A percentile compares a stretch with the other conserved stretches of the same genome.
Conservation (phyloP, 306 rosid genomes). For the Neltuma alba region DNA sequence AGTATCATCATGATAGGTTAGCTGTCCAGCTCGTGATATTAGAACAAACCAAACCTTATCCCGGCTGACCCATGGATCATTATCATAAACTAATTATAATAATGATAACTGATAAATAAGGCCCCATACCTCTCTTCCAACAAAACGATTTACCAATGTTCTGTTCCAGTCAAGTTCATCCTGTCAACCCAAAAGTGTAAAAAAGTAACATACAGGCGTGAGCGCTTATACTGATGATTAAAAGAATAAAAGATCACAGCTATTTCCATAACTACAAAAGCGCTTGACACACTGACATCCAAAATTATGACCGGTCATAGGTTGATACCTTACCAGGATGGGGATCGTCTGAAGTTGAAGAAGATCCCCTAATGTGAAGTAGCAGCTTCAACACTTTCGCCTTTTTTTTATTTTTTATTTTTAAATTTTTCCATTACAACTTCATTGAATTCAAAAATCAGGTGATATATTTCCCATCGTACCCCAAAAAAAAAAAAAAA, state of each 20-base stretch:
- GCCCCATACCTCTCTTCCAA: constrained; percentile 81
- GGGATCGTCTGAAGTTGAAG: neutral
- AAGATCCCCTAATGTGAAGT: neutral
- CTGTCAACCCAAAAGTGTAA: constrained; percentile 48
- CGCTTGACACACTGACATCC: neutral
- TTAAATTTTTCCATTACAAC: neutral
- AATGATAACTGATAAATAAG: constrained; percentile 15
- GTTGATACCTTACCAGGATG: neutral
- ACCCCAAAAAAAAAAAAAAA: neutral
- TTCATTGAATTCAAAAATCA: too few species aligned
- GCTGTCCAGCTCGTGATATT: neutral
- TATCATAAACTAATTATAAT: constrained; percentile 17
- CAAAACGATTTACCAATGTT: constrained; percentile 66
- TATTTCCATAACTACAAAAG: neutral
- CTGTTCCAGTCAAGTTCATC: constrained; percentile 90
- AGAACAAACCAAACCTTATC: neutral
- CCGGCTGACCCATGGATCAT: neutral
- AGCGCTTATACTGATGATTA: neutral
- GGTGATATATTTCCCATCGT: neutral
- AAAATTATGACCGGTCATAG: neutral
- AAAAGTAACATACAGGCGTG: constrained; percentile 10
- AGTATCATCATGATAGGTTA: neutral
- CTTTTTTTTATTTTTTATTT: too few species aligned
- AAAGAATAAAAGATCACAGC: constrained; percentile 7
- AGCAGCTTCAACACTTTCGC: neutral